These are phyloP conservation scores for Russula abietina DNA, from an alignment of 768 basidiomycete species.

Conservation along the genomic window DNA sequence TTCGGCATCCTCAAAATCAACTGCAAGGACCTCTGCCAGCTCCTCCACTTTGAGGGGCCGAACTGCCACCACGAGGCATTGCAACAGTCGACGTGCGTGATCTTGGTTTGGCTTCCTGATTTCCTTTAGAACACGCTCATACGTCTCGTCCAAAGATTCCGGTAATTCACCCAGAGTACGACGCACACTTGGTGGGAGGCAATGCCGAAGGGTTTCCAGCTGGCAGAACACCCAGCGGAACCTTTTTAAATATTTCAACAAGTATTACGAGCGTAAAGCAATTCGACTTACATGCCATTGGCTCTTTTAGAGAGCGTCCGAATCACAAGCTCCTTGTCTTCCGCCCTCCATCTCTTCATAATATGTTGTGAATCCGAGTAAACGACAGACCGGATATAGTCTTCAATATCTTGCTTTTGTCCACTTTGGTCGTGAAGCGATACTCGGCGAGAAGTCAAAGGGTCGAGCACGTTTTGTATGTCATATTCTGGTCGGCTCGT, in stretches of 20 bases:
- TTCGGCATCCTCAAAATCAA: not conserved
- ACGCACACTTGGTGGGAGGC: not conserved
- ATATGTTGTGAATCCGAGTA: conserved; percentile 2
- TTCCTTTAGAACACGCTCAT: conserved; percentile 1
- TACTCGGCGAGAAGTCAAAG: not conserved
- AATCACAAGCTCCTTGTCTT: not conserved
- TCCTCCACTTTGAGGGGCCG: conserved; percentile 3
- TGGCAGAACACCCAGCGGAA: conserved; percentile 1
- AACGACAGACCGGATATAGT: not conserved
- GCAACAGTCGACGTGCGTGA: conserved; percentile 2
- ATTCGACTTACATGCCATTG: conserved; percentile 5
- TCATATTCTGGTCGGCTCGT: conserved; percentile 7
- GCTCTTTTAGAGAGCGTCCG: conserved; percentile 1
- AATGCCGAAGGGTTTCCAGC: conserved; percentile 1
- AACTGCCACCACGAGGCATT: conserved; percentile 4
- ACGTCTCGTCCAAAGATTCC: not conserved
- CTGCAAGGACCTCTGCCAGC: conserved; percentile 2
- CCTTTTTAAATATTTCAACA: not conserved
- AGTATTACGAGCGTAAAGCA: not conserved
- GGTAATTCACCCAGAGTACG: not conserved
- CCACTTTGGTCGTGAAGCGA: conserved; percentile 5
- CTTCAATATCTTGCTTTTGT: not conserved
- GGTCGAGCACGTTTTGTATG: not conserved
- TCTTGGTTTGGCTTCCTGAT: not conserved
- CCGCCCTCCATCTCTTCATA: not conserved